Base-by-base conservation (phyloP, 306 rosid species). In the Rosa chinensis region DNA sequence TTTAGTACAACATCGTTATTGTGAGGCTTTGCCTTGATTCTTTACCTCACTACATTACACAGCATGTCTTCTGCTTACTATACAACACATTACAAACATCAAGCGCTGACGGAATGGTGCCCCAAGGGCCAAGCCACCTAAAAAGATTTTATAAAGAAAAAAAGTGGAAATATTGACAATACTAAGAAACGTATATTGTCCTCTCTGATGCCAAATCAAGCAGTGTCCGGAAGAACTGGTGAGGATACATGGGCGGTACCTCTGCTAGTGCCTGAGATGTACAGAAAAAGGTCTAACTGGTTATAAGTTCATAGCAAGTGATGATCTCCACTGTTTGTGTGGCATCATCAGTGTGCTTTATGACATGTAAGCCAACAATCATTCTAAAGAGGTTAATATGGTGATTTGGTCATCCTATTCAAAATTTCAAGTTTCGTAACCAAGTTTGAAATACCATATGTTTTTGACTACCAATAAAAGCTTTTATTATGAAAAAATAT, bases 161-260 rank as follows among this genome's bases (percentile, higher is more conserved):
- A 32, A 62, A 58, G 53, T 37, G 74, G 53, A 75, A 39, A 48
- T 58, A 78, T 48, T 25, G 12, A 45, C 59, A 11, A 49, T 45
- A n/a, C 50, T 21, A 81, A n/a, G 21, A 44, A 21, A 4, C 81
- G 82, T 75, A 86, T 11, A 64, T 12, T 59, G 87, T 78, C 83
- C 92, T 89, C 89, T 89, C 97, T 47, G 83, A 81, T 62, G 86
- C 98, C 85, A 94, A 88, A 89, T 94, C 93, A 73, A 94, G 94
- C 74, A 92, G 91, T 28, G 75, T 81, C 56, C 91, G 93, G 85
- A 94, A 94, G 89, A 92, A 94, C 59, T 91, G 87, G 83, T 89
- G 97, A 79, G 98, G 98, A 81, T 89, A 88, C 83, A 91, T 50
- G 4, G 97, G 95, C 23, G 97, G 97, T 39, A 90, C 84, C 87